Conservation (phyloP, 2,329 filamentous ascomycete genomes). For the Metarhizium humberi region DNA sequence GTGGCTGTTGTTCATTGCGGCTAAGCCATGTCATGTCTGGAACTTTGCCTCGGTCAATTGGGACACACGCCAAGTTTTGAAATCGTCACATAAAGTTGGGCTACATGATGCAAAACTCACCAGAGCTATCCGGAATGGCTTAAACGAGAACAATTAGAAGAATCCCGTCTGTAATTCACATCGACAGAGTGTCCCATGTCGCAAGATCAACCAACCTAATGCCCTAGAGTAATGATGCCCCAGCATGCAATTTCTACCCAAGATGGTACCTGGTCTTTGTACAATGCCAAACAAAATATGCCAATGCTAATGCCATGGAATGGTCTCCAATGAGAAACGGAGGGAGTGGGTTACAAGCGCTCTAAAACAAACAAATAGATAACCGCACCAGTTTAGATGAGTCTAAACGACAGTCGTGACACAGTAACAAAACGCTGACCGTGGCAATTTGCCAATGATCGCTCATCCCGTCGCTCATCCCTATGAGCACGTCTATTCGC, state of each 20-base stretch:
- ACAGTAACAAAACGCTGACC: not conserved
- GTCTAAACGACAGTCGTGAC: not conserved
- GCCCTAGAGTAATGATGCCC: not conserved
- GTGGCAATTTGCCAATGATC: not conserved
- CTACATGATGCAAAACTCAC: not conserved
- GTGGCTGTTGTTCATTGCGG: no score
- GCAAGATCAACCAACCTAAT: not conserved
- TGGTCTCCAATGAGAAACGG: not conserved
- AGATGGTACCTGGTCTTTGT: not conserved
- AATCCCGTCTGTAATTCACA: not conserved
- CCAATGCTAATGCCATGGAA: not conserved
- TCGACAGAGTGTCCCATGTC: not conserved
- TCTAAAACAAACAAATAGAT: not conserved
- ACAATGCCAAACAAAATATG: not conserved
- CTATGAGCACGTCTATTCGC: not conserved
- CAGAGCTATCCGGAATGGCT: not conserved
- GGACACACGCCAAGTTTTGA: not conserved
- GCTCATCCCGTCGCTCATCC: no score
- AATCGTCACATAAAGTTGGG: not conserved
- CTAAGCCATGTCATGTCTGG: no score
- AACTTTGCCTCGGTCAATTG: no score
- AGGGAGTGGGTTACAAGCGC: not conserved
- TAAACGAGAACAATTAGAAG: not conserved
- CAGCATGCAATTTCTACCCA: not conserved
- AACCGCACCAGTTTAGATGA: not conserved